Conservation (phyloP, 495 filamentous ascomycete genomes). For the Evernia prunastri region DNA sequence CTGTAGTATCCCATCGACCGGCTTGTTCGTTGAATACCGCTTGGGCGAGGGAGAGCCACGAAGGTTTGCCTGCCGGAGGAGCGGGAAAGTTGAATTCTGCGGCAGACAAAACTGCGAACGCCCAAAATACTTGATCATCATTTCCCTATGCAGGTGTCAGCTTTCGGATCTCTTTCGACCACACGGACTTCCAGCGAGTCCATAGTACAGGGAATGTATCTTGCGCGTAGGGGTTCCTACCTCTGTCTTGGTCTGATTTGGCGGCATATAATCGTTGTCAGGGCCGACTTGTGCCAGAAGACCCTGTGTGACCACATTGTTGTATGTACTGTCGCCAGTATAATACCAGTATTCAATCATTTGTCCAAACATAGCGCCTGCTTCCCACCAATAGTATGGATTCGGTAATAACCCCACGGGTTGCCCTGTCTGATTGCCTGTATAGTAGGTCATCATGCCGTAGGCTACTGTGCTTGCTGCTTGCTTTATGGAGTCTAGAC, state of each 20-base stretch:
- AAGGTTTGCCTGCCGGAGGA: constrained; percentile 44
- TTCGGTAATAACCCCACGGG: constrained; percentile 51
- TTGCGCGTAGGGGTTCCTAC: constrained; percentile 14
- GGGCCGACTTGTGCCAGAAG: constrained; percentile 55
- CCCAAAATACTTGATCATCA: constrained; percentile 67
- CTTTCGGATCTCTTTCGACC: neutral
- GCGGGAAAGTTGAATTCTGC: constrained; percentile 58
- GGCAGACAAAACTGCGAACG: constrained; percentile 60
- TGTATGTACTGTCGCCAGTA: constrained; percentile 57
- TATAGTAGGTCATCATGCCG: constrained; percentile 66
- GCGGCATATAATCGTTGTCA: constrained; percentile 53
- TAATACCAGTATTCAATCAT: constrained; percentile 64
- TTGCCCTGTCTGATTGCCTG: constrained; percentile 55
- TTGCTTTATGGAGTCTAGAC: constrained; percentile 57
- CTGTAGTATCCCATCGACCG: constrained; percentile 45
- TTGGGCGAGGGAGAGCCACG: constrained; percentile 65
- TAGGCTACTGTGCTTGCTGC: constrained; percentile 52
- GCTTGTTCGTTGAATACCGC: constrained; percentile 64
- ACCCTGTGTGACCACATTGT: constrained; percentile 46
- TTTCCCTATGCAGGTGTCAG: constrained; percentile 42
- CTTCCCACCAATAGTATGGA: constrained; percentile 71
- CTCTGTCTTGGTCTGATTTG: constrained; percentile 53
- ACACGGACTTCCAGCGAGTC: neutral
- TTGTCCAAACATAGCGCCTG: constrained; percentile 63
- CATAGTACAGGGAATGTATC: neutral